Evolutionary conservation across 2,329 filamentous ascomycete species (phyloP).

Genomic region (Elsinoe necatrix): DNA sequence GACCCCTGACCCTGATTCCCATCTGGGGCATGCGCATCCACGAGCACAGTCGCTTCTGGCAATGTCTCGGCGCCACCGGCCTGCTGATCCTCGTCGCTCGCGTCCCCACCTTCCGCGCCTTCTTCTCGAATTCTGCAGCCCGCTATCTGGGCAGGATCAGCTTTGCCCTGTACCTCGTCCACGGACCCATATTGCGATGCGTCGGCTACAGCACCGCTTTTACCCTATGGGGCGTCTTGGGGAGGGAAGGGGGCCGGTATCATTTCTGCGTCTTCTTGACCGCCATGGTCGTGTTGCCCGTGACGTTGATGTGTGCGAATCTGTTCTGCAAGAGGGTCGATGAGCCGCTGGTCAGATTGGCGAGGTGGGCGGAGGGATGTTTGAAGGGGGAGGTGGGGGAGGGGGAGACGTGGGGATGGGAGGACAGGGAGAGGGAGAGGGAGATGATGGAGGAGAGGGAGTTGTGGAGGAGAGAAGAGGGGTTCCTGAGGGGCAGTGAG

Average conservation of each 20-base stretch:
- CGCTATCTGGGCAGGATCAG: slow-evolving; percentile 53
- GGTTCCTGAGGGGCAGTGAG: not conserved
- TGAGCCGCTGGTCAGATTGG: slow-evolving; percentile 47
- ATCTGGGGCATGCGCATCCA: slow-evolving; percentile 39
- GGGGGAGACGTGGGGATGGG: not conserved
- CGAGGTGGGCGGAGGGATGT: slow-evolving; percentile 45
- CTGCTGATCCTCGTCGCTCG: slow-evolving; percentile 44
- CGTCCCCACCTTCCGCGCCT: slow-evolving; percentile 38
- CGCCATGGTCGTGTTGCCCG: slow-evolving; percentile 41
- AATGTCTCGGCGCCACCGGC: slow-evolving; percentile 42
- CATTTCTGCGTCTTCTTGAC: slow-evolving; percentile 42
- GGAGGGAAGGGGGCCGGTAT: slow-evolving; percentile 41
- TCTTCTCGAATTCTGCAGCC: slow-evolving; percentile 42
- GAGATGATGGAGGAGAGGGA: not conserved
- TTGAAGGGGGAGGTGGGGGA: slow-evolving; percentile 1
- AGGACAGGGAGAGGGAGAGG: not conserved
- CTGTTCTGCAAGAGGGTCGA: slow-evolving; percentile 50
- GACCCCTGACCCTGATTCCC: slow-evolving; percentile 41
- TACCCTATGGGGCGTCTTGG: slow-evolving; percentile 41
- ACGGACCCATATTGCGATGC: slow-evolving; percentile 48
- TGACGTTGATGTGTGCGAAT: slow-evolving; percentile 48
- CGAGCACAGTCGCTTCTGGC: slow-evolving; percentile 48
- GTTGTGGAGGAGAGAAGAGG: not conserved
- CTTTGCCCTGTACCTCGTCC: slow-evolving; percentile 53
- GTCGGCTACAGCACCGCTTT: slow-evolving; percentile 45